These are phyloP conservation scores for Clarireedia hainanense DNA, from an alignment of 2,329 filamentous ascomycete species.

Conservation along the genomic window DNA sequence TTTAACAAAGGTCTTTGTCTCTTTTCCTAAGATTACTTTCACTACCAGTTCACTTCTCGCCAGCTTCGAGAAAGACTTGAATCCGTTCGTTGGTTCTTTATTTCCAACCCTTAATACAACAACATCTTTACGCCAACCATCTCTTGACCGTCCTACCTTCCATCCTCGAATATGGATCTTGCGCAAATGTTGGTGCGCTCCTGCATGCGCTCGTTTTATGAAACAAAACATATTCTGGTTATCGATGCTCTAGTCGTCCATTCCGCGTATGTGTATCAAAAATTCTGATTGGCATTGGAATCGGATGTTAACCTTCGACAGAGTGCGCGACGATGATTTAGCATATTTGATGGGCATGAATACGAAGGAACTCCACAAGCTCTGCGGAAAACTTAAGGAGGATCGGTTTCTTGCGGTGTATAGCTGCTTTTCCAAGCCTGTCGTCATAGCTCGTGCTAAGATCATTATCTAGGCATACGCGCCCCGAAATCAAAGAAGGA, in stretches of 20 bases:
- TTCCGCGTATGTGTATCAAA: conserved; percentile 47
- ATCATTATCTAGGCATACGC: conserved; percentile 48
- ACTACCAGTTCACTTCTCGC: neutral
- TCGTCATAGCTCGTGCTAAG: conserved; percentile 7
- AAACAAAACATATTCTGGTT: conserved; percentile 74
- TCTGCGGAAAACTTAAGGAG: conserved; percentile 77
- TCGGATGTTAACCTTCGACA: conserved; percentile 30
- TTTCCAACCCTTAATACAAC: neutral
- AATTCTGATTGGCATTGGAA: conserved; percentile 6
- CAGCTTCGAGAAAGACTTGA: too few species aligned
- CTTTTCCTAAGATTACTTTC: conserved; percentile 2
- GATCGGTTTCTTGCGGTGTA: conserved; percentile 80
- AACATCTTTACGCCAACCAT: neutral
- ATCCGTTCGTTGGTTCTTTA: too few species aligned
- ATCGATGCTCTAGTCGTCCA: conserved; percentile 73
- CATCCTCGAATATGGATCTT: conserved; percentile 46
- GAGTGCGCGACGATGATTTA: conserved; percentile 79
- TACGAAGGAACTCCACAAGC: conserved; percentile 82
- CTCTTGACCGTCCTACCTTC: neutral
- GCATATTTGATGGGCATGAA: conserved; percentile 83
- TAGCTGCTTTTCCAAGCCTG: conserved; percentile 21
- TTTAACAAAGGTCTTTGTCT: conserved; percentile 6
- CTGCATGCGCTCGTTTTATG: conserved; percentile 78
- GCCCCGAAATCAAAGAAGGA: conserved; percentile 71
- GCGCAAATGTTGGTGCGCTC: conserved; percentile 77